A percentile compares a stretch with the other conserved stretches of the same genome.
These are phyloP conservation scores for Seiridium unicorne DNA, from an alignment of 2,329 filamentous ascomycete genomes.

Conservation along the genomic window DNA sequence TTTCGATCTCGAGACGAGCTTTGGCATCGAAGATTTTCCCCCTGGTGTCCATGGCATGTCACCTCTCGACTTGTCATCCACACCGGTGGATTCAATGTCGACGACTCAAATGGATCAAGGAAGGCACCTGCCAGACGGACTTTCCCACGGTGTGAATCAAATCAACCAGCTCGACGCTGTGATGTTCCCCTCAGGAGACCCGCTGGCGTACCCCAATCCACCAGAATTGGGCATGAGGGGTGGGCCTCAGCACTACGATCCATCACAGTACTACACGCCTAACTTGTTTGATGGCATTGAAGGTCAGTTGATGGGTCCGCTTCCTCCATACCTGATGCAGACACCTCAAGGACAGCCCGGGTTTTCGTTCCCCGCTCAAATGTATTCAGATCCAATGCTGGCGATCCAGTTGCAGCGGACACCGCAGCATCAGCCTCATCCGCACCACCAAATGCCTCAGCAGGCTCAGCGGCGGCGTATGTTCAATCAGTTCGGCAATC, in stretches of 20 bases:
- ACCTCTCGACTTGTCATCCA: conserved; percentile 9
- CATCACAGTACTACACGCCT: conserved; percentile 49
- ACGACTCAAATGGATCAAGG: not conserved
- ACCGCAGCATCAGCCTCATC: conserved; percentile 18
- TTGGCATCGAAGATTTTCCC: conserved; percentile 15
- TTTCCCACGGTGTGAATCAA: conserved; percentile 34
- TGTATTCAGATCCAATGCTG: conserved; percentile 45
- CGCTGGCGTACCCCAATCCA: conserved; percentile 77
- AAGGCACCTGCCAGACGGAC: conserved; percentile 12
- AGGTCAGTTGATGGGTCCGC: conserved; percentile 68
- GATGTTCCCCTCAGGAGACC: conserved; percentile 79
- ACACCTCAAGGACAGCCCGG: conserved; percentile 36
- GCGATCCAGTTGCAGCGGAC: conserved; percentile 30
- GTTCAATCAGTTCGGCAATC: conserved; percentile 39
- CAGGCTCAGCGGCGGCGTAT: conserved; percentile 28
- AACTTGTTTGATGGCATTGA: conserved; percentile 65
- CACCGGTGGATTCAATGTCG: not conserved
- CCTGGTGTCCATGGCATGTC: conserved; percentile 9
- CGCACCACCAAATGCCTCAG: conserved; percentile 14
- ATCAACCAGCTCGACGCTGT: conserved; percentile 72
- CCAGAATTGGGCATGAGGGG: conserved; percentile 61
- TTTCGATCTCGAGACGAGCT: conserved; percentile 3
- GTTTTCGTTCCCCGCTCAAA: conserved; percentile 40
- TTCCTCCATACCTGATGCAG: conserved; percentile 70
- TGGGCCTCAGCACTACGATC: conserved; percentile 29